phyloP scores from a whole-genome alignment of 2,329 filamentous ascomycete species.

The Sporothrix brasiliensis region DNA sequence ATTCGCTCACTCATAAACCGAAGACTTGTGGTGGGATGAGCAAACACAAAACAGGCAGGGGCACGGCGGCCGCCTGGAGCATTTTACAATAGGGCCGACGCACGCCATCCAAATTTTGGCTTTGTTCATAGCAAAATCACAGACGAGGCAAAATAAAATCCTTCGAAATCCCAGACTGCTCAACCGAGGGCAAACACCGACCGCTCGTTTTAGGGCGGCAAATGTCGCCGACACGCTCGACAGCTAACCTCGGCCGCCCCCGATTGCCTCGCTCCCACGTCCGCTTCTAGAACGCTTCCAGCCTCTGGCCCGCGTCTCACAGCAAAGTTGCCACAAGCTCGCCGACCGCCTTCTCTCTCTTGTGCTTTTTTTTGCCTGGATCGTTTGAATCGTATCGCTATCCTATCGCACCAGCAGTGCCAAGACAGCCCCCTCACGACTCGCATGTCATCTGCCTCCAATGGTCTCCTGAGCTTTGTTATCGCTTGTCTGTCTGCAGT shows the following conservation, averaged over 20 bases:
- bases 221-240: conserved; percentile 9
- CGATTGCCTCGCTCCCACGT: neutral
- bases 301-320: neutral
- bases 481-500: conserved; percentile 2
- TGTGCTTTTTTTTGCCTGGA: neutral
- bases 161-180: conserved; percentile 12
- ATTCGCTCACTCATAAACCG: conserved; percentile 4
- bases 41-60: conserved; percentile 14
- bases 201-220: neutral
- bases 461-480: neutral
- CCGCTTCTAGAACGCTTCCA: conserved; percentile 14
- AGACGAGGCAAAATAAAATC: neutral
- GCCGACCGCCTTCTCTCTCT: conserved; percentile 2
- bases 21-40: neutral
- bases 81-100: conserved; percentile 9
- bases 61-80: neutral
- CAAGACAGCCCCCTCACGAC: neutral
- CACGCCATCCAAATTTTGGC: neutral
- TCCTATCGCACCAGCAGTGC: conserved; percentile 11
- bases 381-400: neutral
- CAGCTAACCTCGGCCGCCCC: conserved; percentile 7
- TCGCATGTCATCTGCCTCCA: neutral
- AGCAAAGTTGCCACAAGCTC: conserved; percentile 6
- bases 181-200: neutral
- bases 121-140: neutral